Evolutionary conservation across 2,329 filamentous ascomycete species (phyloP).

Genomic region (Aspergillus pseudonomiae): DNA sequence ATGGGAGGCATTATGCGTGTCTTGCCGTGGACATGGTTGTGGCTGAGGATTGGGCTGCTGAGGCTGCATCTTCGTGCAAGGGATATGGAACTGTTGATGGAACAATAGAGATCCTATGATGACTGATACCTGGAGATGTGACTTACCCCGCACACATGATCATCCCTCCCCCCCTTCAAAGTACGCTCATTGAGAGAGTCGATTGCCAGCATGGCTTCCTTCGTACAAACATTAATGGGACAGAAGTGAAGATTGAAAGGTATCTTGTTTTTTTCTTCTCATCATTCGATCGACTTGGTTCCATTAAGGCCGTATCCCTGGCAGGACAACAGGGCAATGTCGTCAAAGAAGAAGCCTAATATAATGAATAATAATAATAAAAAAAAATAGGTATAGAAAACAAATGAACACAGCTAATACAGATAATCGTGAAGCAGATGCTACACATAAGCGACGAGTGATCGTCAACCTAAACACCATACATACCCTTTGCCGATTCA

Average conservation of each 20-base stretch:
- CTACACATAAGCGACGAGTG: conserved; percentile 19
- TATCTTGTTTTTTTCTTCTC: neutral
- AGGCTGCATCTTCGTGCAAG: neutral
- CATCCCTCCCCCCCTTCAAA: neutral
- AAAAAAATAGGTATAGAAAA: conserved; percentile 21
- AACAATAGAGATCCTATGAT: neutral
- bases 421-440: conserved; percentile 30
- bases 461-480: conserved; percentile 14
- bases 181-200: neutral
- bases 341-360: conserved; percentile 11
- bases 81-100: neutral
- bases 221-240: neutral
- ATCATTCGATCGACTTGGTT: conserved; percentile 10
- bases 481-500: conserved; percentile 19
- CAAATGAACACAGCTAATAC: conserved; percentile 23
- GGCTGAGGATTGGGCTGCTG: neutral
- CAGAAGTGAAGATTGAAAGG: neutral
- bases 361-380: conserved; percentile 5
- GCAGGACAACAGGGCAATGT: neutral
- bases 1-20: conserved; percentile 1
- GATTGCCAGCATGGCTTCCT: neutral
- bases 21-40: neutral
- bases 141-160: neutral
- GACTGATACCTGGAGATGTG: neutral
- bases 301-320: conserved; percentile 3